A percentile compares a stretch with the other conserved stretches of the same genome.
phyloP scores from a whole-genome alignment of 1,139 yeast genomes.

The Diutina scorzettiae region DNA sequence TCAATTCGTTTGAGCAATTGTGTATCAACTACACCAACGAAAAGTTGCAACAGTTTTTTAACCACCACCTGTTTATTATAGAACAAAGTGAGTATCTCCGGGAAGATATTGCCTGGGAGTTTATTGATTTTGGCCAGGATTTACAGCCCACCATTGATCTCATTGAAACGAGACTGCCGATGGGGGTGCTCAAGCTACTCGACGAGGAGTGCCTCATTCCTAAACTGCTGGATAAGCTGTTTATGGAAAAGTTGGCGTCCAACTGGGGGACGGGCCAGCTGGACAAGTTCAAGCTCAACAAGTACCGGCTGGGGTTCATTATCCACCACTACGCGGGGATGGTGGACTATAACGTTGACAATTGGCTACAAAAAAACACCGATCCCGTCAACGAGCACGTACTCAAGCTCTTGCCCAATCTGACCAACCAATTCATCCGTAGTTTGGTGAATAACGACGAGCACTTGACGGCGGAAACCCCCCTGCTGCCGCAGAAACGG shows the following conservation, averaged over 20 bases:
- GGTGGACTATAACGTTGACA: constrained; percentile 84
- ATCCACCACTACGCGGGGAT: constrained; percentile 91
- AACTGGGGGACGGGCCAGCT: constrained; percentile 49
- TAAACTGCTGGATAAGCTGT: constrained; percentile 71
- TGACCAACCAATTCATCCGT: constrained; percentile 39
- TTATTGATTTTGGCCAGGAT: constrained; percentile 94
- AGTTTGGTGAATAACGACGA: constrained; percentile 16
- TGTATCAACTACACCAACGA: constrained; percentile 97
- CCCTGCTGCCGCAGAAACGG: constrained; percentile 5
- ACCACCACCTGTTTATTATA: constrained; percentile 92
- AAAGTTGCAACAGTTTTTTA: constrained; percentile 90
- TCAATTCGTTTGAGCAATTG: constrained; percentile 88
- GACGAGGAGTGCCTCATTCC: constrained; percentile 97
- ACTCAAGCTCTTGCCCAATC: constrained; percentile 41
- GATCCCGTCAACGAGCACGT: constrained; percentile 85
- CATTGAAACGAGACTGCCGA: constrained; percentile 65
- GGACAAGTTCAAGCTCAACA: constrained; percentile 58
- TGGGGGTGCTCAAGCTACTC: constrained; percentile 79
- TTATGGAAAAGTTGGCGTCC: constrained; percentile 64
- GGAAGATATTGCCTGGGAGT: constrained; percentile 94
- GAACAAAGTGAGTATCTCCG: constrained; percentile 93
- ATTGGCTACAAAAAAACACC: constrained; percentile 90
- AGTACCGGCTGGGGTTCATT: constrained; percentile 58
- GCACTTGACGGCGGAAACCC: constrained; percentile 9
- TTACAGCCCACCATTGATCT: constrained; percentile 89